phyloP scores from a whole-genome alignment of 768 basidiomycete species.

The Astraeus odoratus region DNA sequence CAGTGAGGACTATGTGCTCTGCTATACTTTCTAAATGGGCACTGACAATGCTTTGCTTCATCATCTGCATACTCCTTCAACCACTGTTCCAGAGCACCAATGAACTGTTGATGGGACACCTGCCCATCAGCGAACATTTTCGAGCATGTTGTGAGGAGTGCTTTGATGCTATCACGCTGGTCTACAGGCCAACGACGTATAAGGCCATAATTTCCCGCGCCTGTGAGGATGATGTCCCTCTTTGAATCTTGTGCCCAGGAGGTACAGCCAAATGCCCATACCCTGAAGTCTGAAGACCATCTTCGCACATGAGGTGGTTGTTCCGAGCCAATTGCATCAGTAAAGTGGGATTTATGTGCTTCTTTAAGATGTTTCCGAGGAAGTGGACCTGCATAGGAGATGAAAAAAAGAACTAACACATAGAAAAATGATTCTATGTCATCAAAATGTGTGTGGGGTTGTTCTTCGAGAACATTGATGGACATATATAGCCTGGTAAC shows the following conservation, averaged over 20 bases:
- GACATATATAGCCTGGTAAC: conserved; percentile 11
- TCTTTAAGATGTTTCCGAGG: background rate
- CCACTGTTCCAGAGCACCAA: background rate
- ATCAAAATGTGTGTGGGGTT: conserved; percentile 5
- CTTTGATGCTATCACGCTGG: too few relatives aligned
- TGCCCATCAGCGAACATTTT: background rate
- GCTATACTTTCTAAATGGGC: too few relatives aligned
- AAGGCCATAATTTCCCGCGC: too few relatives aligned
- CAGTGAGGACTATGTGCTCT: too few relatives aligned
- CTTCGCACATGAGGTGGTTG: background rate
- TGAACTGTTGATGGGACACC: background rate
- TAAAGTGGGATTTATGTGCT: conserved; percentile 1
- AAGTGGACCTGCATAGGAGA: conserved; percentile 6
- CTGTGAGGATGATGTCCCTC: too few relatives aligned
- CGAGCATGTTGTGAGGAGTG: conserved; percentile 6
- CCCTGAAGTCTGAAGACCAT: too few relatives aligned
- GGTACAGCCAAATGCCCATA: too few relatives aligned
- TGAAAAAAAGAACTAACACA: conserved; percentile 11
- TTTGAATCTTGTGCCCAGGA: too few relatives aligned
- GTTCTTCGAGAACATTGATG: conserved; percentile 1
- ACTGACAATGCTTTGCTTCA: too few relatives aligned
- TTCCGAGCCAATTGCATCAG: background rate
- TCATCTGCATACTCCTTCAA: background rate
- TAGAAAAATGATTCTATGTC: conserved; percentile 15
- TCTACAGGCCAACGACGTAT: too few relatives aligned